phyloP scores from a whole-genome alignment of 225 moss, liverwort and hornwort genomes.

The Lunularia cruciata region DNA sequence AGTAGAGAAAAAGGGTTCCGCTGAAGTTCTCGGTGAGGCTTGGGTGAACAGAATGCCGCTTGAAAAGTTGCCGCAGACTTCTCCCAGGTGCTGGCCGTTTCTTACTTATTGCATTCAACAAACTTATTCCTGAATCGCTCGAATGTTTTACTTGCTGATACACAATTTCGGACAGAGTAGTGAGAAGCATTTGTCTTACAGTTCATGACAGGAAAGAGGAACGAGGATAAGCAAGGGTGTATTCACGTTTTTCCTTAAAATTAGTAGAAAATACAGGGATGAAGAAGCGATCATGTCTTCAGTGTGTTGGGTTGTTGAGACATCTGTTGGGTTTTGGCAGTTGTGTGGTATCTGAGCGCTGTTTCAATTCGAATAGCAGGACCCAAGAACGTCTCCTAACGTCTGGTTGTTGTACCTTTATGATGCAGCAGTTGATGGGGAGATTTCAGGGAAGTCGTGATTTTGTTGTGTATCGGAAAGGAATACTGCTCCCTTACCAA shows the following conservation, averaged over 20 bases:
- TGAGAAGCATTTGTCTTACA: too few species aligned
- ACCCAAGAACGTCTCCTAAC: too few species aligned
- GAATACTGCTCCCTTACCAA: neutral
- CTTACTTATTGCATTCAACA: neutral
- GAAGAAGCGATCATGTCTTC: neutral
- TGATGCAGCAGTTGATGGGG: slow-evolving; percentile 9
- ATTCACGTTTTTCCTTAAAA: too few species aligned
- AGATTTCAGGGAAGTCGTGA: neutral
- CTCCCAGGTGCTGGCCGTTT: slow-evolving; percentile 1
- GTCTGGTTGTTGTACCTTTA: neutral
- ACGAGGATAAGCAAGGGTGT: too few species aligned
- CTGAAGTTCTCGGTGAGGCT: neutral
- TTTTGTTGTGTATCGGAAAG: slow-evolving; percentile 6
- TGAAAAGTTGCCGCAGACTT: neutral
- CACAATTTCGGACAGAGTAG: too few species aligned
- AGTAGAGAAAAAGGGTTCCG: neutral
- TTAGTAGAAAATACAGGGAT: too few species aligned
- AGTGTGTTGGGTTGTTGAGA: neutral
- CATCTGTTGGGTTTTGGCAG: neutral
- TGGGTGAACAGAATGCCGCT: neutral
- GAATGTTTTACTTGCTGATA: neutral
- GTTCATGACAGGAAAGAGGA: too few species aligned
- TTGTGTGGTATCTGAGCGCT: too few species aligned
- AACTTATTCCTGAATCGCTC: neutral
- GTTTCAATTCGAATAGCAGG: too few species aligned